Base-by-base conservation (phyloP, 192 early-diverging fungal genomes). In the Allomyces macrogynus region DNA sequence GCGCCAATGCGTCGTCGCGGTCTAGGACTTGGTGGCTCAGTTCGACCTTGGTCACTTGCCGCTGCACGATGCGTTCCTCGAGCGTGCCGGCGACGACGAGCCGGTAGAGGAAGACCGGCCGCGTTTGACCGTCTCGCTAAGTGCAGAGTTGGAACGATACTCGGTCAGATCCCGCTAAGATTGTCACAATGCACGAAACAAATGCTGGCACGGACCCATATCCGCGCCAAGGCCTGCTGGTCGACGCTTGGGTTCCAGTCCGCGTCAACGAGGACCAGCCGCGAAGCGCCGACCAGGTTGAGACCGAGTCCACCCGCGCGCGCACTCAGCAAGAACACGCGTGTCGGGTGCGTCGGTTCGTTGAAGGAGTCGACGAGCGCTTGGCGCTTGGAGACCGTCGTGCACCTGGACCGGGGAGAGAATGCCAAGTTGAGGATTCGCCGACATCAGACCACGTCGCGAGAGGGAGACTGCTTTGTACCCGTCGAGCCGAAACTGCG, bases 241-340 rank as follows among this genome's bases (percentile, higher is more conserved):
- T 78, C 78, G 14, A 70, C 66, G 26, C 69, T 74, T 27, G 69
- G 64, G n/a, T 74, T 66, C 83, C 83, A 85, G 63, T 82, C 83
- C 60, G 77, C 78, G 64, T 83, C 82, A 67, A 78, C 78, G 43
- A 82, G 66, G 1, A 84, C 75, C 64, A 82, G 66, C 10, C 77
- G 69, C 18, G 77, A 77, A 0, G 77, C 84, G 12, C 78, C 80
- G 0, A 83, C 74, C 25, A 85, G 71, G 44, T 86, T 86, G 26
- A 86, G 66, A 1, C 84, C 84, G 9, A 81, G 73, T 11, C 82
- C 82, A 23, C 84, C 84, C 62, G 74, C 76, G 44, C 81, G 85
- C 63, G 71, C 74, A 64, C 76, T 78, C 26, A 78, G 71, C 63
- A 79, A 66, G 64, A 75, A 81, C 9, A 78, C 65, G 68, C 71